Percentiles rank a stretch among this genome's conserved stretches.
phyloP scores from a whole-genome alignment of 2,329 filamentous ascomycete species.

The Phaeophleospora eucalypticola region DNA sequence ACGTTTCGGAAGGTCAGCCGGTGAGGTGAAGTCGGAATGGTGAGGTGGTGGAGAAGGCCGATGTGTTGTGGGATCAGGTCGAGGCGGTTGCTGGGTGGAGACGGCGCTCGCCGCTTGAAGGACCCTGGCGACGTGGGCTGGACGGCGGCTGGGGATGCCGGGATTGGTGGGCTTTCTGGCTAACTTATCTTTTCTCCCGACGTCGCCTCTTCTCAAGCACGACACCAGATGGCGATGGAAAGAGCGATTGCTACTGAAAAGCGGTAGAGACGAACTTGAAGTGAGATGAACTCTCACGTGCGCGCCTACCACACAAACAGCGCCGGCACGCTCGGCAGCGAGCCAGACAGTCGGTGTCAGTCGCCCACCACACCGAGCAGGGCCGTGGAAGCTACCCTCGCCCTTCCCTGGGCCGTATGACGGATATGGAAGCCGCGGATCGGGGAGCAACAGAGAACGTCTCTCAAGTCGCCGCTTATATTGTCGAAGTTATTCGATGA shows the following conservation, averaged over 20 bases:
- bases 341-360: not conserved
- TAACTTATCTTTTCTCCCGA: too few species aligned
- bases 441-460: not conserved
- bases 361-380: not conserved
- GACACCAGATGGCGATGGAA: not conserved
- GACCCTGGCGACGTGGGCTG: not conserved
- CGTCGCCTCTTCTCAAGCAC: not conserved
- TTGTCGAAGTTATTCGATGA: too few species aligned
- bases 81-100: not conserved
- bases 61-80: not conserved
- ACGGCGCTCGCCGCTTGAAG: not conserved
- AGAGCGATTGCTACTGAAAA: too few species aligned
- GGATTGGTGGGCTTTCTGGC: not conserved
- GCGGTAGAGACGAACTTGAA: too few species aligned
- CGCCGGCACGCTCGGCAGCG: not conserved
- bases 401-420: too few species aligned
- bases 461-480: too few species aligned
- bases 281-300: too few species aligned
- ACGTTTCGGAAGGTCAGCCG: not conserved
- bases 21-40: not conserved
- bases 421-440: too few species aligned
- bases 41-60: conserved; percentile 1
- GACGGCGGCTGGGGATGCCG: not conserved
- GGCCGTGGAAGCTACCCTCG: too few species aligned
- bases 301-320: not conserved